phyloP scores from a whole-genome alignment of 495 filamentous ascomycete genomes.

The Xylaria venustula region DNA sequence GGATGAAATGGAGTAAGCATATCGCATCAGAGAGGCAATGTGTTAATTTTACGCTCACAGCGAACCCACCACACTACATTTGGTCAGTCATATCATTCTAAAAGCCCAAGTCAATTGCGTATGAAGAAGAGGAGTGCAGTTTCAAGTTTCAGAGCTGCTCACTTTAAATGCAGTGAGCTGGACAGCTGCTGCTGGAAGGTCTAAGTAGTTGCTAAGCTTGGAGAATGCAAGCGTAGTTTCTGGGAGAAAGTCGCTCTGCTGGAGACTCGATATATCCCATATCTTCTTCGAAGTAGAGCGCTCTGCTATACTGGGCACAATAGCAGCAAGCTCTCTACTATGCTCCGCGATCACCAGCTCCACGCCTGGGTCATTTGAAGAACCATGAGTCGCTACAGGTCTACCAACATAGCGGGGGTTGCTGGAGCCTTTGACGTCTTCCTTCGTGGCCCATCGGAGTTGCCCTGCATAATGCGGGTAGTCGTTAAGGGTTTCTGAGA shows the following conservation, averaged over 20 bases:
- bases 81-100: not conserved
- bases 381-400: constrained; percentile 22
- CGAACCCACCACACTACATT: constrained; percentile 37
- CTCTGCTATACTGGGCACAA: constrained; percentile 31
- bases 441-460: constrained; percentile 25
- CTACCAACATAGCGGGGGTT: constrained; percentile 23
- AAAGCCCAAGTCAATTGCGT: too few relatives aligned
- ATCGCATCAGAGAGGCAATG: constrained; percentile 52
- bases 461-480: constrained; percentile 41
- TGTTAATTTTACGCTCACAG: constrained; percentile 39
- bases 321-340: constrained; percentile 19
- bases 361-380: constrained; percentile 25
- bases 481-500: constrained; percentile 32
- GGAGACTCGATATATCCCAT: constrained; percentile 24
- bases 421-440: constrained; percentile 15
- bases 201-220: constrained; percentile 16
- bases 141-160: not conserved
- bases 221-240: constrained; percentile 25
- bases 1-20: constrained; percentile 44
- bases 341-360: constrained; percentile 21
- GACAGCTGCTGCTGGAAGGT: constrained; percentile 35
- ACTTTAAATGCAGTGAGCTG: constrained; percentile 38
- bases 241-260: constrained; percentile 17
- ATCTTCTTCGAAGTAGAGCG: constrained; percentile 26
- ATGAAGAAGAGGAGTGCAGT: too few relatives aligned